Evolutionary conservation across 805 yeast genomes (phyloP).

Genomic region (Candida silvatica): DNA sequence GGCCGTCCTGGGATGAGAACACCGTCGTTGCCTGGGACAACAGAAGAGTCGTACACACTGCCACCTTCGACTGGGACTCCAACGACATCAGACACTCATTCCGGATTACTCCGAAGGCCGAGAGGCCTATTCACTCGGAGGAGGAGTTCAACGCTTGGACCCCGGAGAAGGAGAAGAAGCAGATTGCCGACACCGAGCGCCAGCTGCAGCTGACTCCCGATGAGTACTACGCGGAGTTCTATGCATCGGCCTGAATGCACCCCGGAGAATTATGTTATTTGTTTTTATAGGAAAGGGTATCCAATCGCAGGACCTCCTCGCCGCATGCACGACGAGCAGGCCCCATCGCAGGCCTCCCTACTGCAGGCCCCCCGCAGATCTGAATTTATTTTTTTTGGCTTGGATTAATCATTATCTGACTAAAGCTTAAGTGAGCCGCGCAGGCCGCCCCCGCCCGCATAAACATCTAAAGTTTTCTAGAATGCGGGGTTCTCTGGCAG

Average conservation of each 20-base stretch:
- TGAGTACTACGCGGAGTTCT: conserved; percentile 11
- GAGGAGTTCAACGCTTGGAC: conserved; percentile 24
- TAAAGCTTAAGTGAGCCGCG: too few relatives aligned
- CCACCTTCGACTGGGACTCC: conserved; percentile 63
- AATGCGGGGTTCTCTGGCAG: too few relatives aligned
- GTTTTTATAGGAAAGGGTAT: too few relatives aligned
- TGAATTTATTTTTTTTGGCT: too few relatives aligned
- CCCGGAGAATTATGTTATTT: not conserved
- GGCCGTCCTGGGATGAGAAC: conserved; percentile 64
- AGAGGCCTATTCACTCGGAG: conserved; percentile 41
- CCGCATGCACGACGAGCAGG: too few relatives aligned
- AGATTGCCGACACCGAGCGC: conserved; percentile 11
- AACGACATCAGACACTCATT: conserved; percentile 64
- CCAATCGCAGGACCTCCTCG: too few relatives aligned
- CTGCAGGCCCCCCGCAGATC: too few relatives aligned
- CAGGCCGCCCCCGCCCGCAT: too few relatives aligned
- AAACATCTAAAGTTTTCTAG: too few relatives aligned
- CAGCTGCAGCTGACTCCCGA: conserved; percentile 10
- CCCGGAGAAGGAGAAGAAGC: conserved; percentile 18
- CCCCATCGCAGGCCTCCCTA: too few relatives aligned
- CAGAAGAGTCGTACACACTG: conserved; percentile 61
- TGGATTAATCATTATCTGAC: too few relatives aligned
- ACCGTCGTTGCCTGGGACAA: conserved; percentile 77
- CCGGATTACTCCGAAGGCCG: conserved; percentile 67
- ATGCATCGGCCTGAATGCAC: too few relatives aligned